Evolutionary conservation across 257 asterid genomes (phyloP).

Genomic region (Datura wrightii): DNA sequence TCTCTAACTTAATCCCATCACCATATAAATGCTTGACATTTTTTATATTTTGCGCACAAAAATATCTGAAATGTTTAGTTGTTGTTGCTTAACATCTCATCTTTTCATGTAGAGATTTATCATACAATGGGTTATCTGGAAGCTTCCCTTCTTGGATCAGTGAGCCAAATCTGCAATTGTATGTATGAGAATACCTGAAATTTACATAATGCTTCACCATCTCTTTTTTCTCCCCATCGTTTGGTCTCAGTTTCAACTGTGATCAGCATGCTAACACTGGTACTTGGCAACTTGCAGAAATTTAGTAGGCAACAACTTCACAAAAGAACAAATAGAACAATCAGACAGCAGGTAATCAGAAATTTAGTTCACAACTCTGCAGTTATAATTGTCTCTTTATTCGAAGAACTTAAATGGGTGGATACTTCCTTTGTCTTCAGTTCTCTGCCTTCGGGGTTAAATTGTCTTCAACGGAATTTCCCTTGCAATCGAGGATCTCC

Average conservation of each 20-base stretch:
- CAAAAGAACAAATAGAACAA: constrained; percentile 40
- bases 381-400: not conserved
- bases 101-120: constrained; percentile 60
- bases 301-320: constrained; percentile 78
- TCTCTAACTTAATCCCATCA: not conserved
- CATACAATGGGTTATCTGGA: constrained; percentile 78
- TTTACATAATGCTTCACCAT: not conserved
- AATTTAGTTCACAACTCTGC: not conserved
- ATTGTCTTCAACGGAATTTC: constrained; percentile 75
- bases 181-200: constrained; percentile 34
- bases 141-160: constrained; percentile 74
- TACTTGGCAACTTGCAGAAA: constrained; percentile 48
- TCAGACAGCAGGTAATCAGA: constrained; percentile 56
- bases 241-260: not conserved
- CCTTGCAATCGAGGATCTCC: constrained; percentile 72
- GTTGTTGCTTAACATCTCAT: not conserved
- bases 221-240: not conserved
- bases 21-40: not conserved
- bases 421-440: constrained; percentile 42
- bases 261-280: not conserved
- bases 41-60: not conserved
- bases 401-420: not conserved
- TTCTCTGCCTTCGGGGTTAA: constrained; percentile 55
- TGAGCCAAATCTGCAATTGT: constrained; percentile 59
- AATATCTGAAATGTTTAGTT: not conserved